Evolutionary conservation across 164 flowering plant genomes (phyloP).

Genomic region (Euptelea pleiosperma): DNA sequence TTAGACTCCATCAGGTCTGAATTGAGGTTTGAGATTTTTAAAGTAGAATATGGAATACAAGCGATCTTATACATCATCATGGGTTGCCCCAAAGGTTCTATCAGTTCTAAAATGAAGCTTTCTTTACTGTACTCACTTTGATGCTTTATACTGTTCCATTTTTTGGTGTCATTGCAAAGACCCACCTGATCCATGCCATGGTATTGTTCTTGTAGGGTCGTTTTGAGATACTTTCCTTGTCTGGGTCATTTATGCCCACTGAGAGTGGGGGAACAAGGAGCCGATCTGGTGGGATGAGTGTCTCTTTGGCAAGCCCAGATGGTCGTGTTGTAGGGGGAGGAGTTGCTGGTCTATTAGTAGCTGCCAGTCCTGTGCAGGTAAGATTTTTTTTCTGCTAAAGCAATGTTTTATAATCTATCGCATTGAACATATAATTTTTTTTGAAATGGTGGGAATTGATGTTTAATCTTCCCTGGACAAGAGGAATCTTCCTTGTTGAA

Average conservation of each 20-base stretch:
- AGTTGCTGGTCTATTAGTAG: constrained; percentile 90
- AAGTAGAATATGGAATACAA: not conserved
- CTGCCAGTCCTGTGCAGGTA: constrained; percentile 97
- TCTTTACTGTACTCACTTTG: not conserved
- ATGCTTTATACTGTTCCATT: not conserved
- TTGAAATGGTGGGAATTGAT: no score
- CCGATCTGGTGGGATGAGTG: constrained; percentile 97
- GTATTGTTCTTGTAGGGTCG: constrained; percentile 68
- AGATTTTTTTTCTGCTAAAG: constrained; percentile 3
- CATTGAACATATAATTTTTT: no score
- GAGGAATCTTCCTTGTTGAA: no score
- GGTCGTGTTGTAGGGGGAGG: constrained; percentile 99
- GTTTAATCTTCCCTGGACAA: no score
- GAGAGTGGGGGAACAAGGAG: constrained; percentile 90
- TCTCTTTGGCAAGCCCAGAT: constrained; percentile 95
- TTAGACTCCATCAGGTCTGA: no score
- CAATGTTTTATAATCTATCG: not conserved
- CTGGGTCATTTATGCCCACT: constrained; percentile 91
- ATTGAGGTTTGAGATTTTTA: not conserved
- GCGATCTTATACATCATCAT: not conserved
- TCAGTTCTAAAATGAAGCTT: not conserved
- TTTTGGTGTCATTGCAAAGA: not conserved
- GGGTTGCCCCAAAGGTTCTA: not conserved
- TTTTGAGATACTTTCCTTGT: constrained; percentile 91
- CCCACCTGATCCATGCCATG: constrained; percentile 2